Evolutionary conservation across 1,284 basidiomycete species (phyloP).

Genomic region (Cryptococcus wingfieldii): DNA sequence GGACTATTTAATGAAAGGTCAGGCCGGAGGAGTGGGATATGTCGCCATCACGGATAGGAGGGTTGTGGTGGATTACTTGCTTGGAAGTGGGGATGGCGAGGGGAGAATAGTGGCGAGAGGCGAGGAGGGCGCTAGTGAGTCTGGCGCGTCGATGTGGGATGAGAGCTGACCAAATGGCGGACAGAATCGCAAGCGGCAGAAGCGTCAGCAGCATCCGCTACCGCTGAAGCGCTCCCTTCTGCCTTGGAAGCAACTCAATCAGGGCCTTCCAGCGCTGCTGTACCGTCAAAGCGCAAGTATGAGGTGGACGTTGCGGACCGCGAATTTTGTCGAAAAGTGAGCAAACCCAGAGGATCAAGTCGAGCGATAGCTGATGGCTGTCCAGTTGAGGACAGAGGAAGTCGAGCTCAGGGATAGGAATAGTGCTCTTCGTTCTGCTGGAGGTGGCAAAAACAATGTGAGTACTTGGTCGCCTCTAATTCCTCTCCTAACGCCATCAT

Average conservation of each 20-base stretch:
- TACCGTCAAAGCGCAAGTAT: slow-evolving; percentile 64
- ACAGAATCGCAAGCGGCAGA: slow-evolving; percentile 28
- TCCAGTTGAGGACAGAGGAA: slow-evolving; percentile 41
- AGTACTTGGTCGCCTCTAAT: slow-evolving; percentile 2
- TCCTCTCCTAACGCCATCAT: not conserved
- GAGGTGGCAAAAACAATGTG: slow-evolving; percentile 41
- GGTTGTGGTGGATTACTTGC: slow-evolving; percentile 74
- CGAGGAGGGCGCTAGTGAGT: slow-evolving; percentile 53
- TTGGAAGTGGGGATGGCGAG: slow-evolving; percentile 55
- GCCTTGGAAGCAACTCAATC: slow-evolving; percentile 42
- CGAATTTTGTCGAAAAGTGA: slow-evolving; percentile 70
- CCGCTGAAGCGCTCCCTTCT: slow-evolving; percentile 29
- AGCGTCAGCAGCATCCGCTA: slow-evolving; percentile 17
- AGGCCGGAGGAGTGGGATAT: slow-evolving; percentile 67
- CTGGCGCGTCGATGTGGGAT: not conserved
- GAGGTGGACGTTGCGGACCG: slow-evolving; percentile 70
- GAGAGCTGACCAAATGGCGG: not conserved
- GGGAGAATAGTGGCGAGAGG: slow-evolving; percentile 60
- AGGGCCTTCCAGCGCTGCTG: slow-evolving; percentile 53
- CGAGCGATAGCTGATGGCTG: not conserved
- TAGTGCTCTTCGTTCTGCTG: slow-evolving; percentile 35
- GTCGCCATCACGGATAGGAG: slow-evolving; percentile 83
- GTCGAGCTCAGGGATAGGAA: slow-evolving; percentile 43
- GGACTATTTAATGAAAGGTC: slow-evolving; percentile 79
- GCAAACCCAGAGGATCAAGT: not conserved